Conservation (phyloP, 1,284 basidiomycete species). For the Bondarzewia mesenterica region DNA sequence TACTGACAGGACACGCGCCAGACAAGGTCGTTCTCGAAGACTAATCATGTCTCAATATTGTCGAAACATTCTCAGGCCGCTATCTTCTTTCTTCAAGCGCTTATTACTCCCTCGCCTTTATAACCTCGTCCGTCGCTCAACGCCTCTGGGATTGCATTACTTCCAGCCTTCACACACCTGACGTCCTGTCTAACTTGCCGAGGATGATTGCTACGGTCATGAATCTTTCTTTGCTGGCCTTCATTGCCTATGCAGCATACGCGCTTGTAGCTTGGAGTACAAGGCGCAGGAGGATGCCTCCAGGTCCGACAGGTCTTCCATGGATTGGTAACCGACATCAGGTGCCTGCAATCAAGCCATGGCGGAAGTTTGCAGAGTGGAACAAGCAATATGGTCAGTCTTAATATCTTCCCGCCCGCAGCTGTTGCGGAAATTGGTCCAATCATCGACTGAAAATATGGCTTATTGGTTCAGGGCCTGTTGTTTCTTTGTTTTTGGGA, state of each 20-base stretch:
- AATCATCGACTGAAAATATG: neutral
- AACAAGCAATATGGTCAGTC: conserved; percentile 34
- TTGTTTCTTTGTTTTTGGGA: conserved; percentile 46
- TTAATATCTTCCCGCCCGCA: neutral
- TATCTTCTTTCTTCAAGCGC: too few species aligned
- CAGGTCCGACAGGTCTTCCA: conserved; percentile 34
- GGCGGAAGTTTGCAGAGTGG: conserved; percentile 42
- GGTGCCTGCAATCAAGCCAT: conserved; percentile 37
- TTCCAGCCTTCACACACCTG: too few species aligned
- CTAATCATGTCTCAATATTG: too few species aligned
- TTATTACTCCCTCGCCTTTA: too few species aligned
- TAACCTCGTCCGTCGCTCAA: too few species aligned
- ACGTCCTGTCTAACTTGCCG: too few species aligned
- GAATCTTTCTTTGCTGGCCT: neutral
- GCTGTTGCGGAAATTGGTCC: neutral
- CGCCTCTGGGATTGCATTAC: too few species aligned
- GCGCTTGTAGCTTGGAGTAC: neutral
- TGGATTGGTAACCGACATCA: conserved; percentile 41
- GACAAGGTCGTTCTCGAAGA: too few species aligned
- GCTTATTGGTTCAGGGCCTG: conserved; percentile 28
- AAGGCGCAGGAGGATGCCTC: conserved; percentile 26
- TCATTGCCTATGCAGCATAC: neutral
- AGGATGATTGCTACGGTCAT: too few species aligned
- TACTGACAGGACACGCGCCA: too few species aligned
- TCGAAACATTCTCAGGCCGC: too few species aligned